A percentile compares a stretch with the other conserved stretches of the same genome.
Conservation (phyloP, 768 basidiomycete genomes). For the Myochromella boudieri region DNA sequence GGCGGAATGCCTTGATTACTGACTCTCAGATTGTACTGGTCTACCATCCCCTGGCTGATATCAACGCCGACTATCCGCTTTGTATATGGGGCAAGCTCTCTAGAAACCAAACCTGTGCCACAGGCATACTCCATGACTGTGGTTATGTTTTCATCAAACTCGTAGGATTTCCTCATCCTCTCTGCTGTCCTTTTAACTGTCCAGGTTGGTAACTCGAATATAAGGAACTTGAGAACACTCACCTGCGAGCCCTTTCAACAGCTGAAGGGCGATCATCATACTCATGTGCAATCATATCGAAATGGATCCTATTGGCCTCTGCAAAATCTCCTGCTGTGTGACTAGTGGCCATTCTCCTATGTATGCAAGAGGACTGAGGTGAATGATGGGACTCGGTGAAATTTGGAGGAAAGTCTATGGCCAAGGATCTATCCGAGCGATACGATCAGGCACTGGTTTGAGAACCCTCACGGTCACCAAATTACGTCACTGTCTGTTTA, state of each 20-base stretch:
- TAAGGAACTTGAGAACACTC: too few species aligned
- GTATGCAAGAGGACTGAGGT: too few species aligned
- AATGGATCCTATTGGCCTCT: slow-evolving; percentile 18
- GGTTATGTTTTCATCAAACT: slow-evolving; percentile 57
- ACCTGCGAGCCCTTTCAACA: slow-evolving; percentile 14
- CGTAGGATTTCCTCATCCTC: slow-evolving; percentile 38
- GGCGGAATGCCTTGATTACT: slow-evolving; percentile 58
- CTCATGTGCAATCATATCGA: slow-evolving; percentile 13
- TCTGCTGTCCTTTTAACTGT: slow-evolving; percentile 34
- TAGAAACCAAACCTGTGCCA: slow-evolving; percentile 68
- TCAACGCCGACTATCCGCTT: slow-evolving; percentile 73
- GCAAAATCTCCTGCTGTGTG: not conserved
- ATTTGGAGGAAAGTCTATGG: too few species aligned
- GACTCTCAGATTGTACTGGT: slow-evolving; percentile 60
- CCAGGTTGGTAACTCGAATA: too few species aligned
- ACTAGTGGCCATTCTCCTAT: not conserved
- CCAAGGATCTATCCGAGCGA: too few species aligned
- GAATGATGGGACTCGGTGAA: too few species aligned
- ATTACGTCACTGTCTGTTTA: not conserved
- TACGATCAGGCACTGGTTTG: not conserved
- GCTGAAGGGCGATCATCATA: slow-evolving; percentile 17
- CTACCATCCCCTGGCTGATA: slow-evolving; percentile 70
- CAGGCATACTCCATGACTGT: slow-evolving; percentile 74
- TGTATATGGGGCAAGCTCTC: slow-evolving; percentile 56
- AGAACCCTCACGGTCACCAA: slow-evolving; percentile 10